A percentile compares a stretch with the other conserved stretches of the same genome.
These are phyloP conservation scores for Asterophora lycoperdoides DNA, from an alignment of 768 basidiomycete genomes.

Conservation along the genomic window DNA sequence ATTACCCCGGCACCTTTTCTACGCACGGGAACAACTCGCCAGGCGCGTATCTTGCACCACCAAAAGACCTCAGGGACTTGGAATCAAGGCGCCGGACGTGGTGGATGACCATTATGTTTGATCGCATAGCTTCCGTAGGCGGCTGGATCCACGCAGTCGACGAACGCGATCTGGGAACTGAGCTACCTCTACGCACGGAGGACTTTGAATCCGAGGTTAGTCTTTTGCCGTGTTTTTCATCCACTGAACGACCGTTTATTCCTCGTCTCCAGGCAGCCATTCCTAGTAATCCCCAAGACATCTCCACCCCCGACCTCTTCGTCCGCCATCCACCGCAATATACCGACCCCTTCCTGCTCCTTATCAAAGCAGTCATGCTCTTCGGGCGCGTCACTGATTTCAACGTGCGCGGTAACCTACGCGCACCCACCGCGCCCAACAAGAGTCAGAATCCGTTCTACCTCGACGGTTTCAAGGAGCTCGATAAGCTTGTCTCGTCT, in stretches of 20 bases:
- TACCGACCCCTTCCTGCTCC: slow-evolving; percentile 76
- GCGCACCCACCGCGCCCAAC: slow-evolving; percentile 59
- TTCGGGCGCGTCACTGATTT: slow-evolving; percentile 85
- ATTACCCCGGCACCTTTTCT: slow-evolving; percentile 82
- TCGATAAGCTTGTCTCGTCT: slow-evolving; percentile 63
- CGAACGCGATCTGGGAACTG: slow-evolving; percentile 80
- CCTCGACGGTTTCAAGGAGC: slow-evolving; percentile 59
- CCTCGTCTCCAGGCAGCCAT: slow-evolving; percentile 43
- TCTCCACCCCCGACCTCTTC: slow-evolving; percentile 61
- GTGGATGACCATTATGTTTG: slow-evolving; percentile 90
- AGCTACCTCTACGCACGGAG: slow-evolving; percentile 67
- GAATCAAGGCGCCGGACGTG: slow-evolving; percentile 79
- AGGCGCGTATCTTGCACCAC: slow-evolving; percentile 76
- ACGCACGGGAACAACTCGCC: slow-evolving; percentile 64
- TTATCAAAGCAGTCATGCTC: slow-evolving; percentile 80
- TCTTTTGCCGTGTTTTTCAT: neutral
- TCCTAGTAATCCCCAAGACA: slow-evolving; percentile 72
- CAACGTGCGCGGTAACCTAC: slow-evolving; percentile 71
- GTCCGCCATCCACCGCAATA: slow-evolving; percentile 69
- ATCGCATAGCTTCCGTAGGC: slow-evolving; percentile 75
- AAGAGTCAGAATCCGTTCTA: slow-evolving; percentile 72
- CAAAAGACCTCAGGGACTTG: slow-evolving; percentile 68
- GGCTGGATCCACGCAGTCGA: slow-evolving; percentile 87
- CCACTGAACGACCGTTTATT: neutral
- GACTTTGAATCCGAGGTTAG: slow-evolving; percentile 76